Conservation (phyloP, 1,139 yeast species). For the Yamadazyma blattariae region DNA sequence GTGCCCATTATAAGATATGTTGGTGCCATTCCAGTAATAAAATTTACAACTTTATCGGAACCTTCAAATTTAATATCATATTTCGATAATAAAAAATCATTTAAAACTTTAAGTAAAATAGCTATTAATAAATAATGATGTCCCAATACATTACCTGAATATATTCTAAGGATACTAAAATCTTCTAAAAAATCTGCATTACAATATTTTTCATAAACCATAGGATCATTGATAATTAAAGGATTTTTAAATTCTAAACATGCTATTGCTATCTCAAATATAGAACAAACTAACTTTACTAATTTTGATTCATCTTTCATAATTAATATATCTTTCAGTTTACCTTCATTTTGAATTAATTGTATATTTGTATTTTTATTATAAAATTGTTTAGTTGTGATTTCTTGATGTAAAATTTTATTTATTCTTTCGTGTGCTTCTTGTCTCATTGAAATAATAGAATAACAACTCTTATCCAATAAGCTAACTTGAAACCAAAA, state of each 20-base stretch:
- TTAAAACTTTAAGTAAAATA: conserved; percentile 20
- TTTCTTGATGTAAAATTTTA: conserved; percentile 9
- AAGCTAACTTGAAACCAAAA: conserved; percentile 25
- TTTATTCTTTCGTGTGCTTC: conserved; percentile 11
- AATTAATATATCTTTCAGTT: conserved; percentile 2
- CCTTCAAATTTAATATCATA: conserved; percentile 9
- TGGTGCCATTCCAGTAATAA: conserved; percentile 6
- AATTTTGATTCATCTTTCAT: conserved; percentile 4
- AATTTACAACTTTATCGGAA: conserved; percentile 2
- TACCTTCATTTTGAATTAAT: background rate
- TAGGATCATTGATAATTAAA: conserved; percentile 6
- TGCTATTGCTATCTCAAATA: conserved; percentile 7
- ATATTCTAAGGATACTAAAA: conserved; percentile 25
- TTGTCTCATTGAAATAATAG: conserved; percentile 13
- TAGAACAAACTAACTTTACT: conserved; percentile 5
- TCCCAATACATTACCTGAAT: conserved; percentile 24
- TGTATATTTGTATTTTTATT: conserved; percentile 1
- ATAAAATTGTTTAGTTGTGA: conserved; percentile 6
- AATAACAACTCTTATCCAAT: conserved; percentile 22
- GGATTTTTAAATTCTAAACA: conserved; percentile 11
- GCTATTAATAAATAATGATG: conserved; percentile 20
- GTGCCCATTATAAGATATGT: conserved; percentile 8
- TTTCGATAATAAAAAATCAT: conserved; percentile 15
- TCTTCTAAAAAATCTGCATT: conserved; percentile 22
- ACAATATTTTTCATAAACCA: conserved; percentile 10